Percentiles rank a stretch among this genome's conserved stretches.
phyloP scores from a whole-genome alignment of 2,329 filamentous ascomycete species.

The Diaporthe ampelina region DNA sequence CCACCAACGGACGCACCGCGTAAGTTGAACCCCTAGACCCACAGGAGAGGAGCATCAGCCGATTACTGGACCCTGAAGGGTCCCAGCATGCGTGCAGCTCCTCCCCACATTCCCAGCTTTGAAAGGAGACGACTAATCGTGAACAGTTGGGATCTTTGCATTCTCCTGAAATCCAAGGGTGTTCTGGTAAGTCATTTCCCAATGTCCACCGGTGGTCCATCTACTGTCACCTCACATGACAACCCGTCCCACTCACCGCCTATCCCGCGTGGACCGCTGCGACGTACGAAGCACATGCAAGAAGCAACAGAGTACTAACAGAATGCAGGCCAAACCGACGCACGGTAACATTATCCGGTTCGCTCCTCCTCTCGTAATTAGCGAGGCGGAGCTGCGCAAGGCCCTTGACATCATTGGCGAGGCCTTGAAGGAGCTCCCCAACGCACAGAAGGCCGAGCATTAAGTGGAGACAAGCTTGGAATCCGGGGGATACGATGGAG shows the following conservation, averaged over 20 bases:
- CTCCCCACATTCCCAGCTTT: not conserved
- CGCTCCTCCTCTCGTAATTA: constrained; percentile 96
- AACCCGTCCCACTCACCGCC: constrained; percentile 32
- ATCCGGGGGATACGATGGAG: constrained; percentile 27
- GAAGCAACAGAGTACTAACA: constrained; percentile 42
- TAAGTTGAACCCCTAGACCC: constrained; percentile 12
- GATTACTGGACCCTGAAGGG: not conserved
- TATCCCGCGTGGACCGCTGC: constrained; percentile 38
- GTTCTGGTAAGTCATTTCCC: constrained; percentile 76
- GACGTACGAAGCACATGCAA: constrained; percentile 30
- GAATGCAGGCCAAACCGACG: constrained; percentile 89
- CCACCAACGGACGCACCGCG: constrained; percentile 86
- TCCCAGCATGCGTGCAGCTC: not conserved
- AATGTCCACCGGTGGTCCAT: constrained; percentile 18
- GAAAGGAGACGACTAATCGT: constrained; percentile 3
- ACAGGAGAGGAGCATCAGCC: not conserved
- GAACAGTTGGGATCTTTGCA: constrained; percentile 86
- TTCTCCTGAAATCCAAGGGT: constrained; percentile 96
- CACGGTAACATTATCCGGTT: constrained; percentile 99
- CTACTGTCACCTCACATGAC: constrained; percentile 18
- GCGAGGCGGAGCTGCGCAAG: constrained; percentile 84
- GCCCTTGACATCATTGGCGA: constrained; percentile 85
- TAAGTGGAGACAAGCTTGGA: constrained; percentile 41
- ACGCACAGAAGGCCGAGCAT: constrained; percentile 61
- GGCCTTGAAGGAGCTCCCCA: constrained; percentile 85